Percentiles rank a stretch among this genome's conserved stretches.
Conservation (phyloP, 495 filamentous ascomycete species). For the Aspergillus carlsbadensis region DNA sequence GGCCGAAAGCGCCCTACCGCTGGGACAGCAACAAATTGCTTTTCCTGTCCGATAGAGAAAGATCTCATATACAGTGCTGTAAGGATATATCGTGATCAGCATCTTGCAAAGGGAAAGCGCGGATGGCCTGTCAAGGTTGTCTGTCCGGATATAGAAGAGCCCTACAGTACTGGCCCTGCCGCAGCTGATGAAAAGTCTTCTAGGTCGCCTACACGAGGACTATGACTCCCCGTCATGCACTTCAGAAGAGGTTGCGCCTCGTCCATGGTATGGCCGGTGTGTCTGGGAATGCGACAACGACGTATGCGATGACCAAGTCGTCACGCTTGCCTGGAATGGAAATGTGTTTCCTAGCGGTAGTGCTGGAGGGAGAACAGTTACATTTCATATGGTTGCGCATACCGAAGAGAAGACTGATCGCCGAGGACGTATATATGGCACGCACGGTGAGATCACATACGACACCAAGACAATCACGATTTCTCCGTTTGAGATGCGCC, state of each 20-base stretch:
- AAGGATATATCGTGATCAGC: slow-evolving; percentile 59
- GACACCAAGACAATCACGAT: not conserved
- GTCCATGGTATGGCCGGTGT: slow-evolving; percentile 76
- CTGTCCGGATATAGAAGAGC: slow-evolving; percentile 72
- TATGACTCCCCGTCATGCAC: too few species aligned
- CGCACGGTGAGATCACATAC: slow-evolving; percentile 61
- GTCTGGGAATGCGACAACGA: slow-evolving; percentile 82
- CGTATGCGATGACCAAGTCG: slow-evolving; percentile 75
- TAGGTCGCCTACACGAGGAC: too few species aligned
- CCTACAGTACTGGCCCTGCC: too few species aligned
- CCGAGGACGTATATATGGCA: slow-evolving; percentile 68
- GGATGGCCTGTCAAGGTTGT: slow-evolving; percentile 76
- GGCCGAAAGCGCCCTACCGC: too few species aligned
- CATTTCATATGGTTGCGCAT: slow-evolving; percentile 79
- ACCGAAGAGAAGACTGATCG: slow-evolving; percentile 72
- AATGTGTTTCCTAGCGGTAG: slow-evolving; percentile 30
- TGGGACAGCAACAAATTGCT: too few species aligned
- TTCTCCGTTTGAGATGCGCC: not conserved
- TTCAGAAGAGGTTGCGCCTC: too few species aligned
- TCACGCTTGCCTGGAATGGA: slow-evolving; percentile 68
- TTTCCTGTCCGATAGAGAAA: slow-evolving; percentile 41
- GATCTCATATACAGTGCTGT: slow-evolving; percentile 72
- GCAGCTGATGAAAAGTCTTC: too few species aligned
- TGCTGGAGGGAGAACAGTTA: slow-evolving; percentile 58
- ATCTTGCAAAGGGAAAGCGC: slow-evolving; percentile 54